phyloP scores from a whole-genome alignment of 2,329 filamentous ascomycete genomes.

The Fusarium beomiforme region DNA sequence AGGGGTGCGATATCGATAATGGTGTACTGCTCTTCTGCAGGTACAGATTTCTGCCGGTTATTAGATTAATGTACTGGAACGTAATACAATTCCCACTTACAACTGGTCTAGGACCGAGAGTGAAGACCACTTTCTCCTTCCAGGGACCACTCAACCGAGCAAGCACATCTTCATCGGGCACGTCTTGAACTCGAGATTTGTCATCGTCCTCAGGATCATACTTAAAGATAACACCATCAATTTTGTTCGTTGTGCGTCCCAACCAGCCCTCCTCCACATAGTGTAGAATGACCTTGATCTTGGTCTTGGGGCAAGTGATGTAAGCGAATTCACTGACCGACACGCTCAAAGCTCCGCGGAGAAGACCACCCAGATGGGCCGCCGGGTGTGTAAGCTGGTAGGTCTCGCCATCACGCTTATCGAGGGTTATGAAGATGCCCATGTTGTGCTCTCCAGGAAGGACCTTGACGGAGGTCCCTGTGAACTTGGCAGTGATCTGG shows the following conservation, averaged over 20 bases:
- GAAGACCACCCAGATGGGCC: constrained; percentile 88
- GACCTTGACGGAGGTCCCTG: constrained; percentile 92
- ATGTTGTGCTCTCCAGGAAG: constrained; percentile 92
- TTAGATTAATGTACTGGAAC: constrained; percentile 10
- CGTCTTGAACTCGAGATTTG: constrained; percentile 82
- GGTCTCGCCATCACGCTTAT: constrained; percentile 83
- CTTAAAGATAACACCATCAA: constrained; percentile 89
- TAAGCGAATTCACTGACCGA: constrained; percentile 91
- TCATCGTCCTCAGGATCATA: constrained; percentile 90
- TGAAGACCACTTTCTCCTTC: constrained; percentile 76
- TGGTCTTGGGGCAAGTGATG: constrained; percentile 88
- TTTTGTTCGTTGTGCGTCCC: constrained; percentile 87
- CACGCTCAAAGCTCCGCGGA: constrained; percentile 88
- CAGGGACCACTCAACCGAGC: constrained; percentile 86
- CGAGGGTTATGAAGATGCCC: constrained; percentile 91
- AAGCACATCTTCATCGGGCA: constrained; percentile 85
- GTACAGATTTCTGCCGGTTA: constrained; percentile 51
- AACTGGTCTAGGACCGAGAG: constrained; percentile 66
- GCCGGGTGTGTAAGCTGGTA: constrained; percentile 95
- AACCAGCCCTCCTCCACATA: constrained; percentile 97
- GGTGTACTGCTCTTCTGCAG: constrained; percentile 71
- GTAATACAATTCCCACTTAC: constrained; percentile 57
- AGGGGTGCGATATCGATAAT: constrained; percentile 92
- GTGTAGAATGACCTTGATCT: constrained; percentile 89
- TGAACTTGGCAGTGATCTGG: constrained; percentile 97